Conservation (phyloP, 2,329 filamentous ascomycete genomes). For the Chalara sp. region DNA sequence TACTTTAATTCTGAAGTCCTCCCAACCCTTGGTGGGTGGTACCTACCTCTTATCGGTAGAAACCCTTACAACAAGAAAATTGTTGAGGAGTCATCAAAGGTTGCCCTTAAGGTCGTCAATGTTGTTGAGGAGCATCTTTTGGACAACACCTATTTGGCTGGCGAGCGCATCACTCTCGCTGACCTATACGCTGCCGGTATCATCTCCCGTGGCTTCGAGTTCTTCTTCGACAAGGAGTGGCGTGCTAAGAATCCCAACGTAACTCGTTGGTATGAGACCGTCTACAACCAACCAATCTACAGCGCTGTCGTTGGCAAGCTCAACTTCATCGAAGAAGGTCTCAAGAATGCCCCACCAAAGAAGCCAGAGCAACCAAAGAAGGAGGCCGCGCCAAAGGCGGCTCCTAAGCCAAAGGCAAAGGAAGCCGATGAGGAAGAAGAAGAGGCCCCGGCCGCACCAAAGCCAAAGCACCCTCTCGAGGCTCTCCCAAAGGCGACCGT, state of each 20-base stretch:
- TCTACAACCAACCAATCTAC: slow-evolving; percentile 90
- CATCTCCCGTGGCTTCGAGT: slow-evolving; percentile 83
- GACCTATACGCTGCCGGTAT: slow-evolving; percentile 80
- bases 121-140: slow-evolving; percentile 83
- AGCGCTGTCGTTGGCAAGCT: slow-evolving; percentile 69
- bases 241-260: slow-evolving; percentile 76
- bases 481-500: slow-evolving; percentile 72
- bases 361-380: slow-evolving; percentile 64
- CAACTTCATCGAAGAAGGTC: slow-evolving; percentile 74
- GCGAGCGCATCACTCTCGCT: slow-evolving; percentile 94
- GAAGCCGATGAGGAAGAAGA: slow-evolving; percentile 62
- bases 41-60: slow-evolving; percentile 75
- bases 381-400: slow-evolving; percentile 48
- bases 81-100: slow-evolving; percentile 73
- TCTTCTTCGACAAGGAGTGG: slow-evolving; percentile 89
- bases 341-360: slow-evolving; percentile 70
- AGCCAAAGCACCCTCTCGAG: slow-evolving; percentile 96
- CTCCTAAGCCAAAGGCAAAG: slow-evolving; percentile 41
- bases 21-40: slow-evolving; percentile 68
- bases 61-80: slow-evolving; percentile 96
- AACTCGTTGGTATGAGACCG: slow-evolving; percentile 90
- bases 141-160: slow-evolving; percentile 93
- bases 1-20: slow-evolving; percentile 90
- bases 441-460: slow-evolving; percentile 56
- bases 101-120: slow-evolving; percentile 57